Base-by-base conservation (phyloP, 2,329 filamentous ascomycete species). In the Beauveria rudraprayagi region DNA sequence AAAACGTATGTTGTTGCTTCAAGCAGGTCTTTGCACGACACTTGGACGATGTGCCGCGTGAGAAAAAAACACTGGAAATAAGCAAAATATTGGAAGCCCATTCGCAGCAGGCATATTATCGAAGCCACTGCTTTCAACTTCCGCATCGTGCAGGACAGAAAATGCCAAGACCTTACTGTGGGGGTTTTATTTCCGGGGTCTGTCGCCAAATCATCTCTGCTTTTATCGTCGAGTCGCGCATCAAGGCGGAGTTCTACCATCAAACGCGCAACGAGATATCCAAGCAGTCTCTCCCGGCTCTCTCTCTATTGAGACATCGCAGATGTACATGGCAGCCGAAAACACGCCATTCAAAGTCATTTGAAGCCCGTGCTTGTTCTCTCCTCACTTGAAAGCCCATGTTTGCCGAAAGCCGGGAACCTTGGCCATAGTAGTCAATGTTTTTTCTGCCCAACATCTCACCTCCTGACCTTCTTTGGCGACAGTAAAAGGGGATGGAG, bases 131-230 rank as follows among this genome's bases (percentile, higher is more conserved):
- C 24, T 10, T 51, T 16, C 50, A 7, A 28, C 2, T 19, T 28
- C 7, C 11, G 11, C 19, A 28, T 28, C 3, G 26, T 30, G 1
- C 16, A 34, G 9, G n/a, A 37, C 9, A 14, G 3, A 58, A 58
- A 43, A 28, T 30, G 56, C 56, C 56, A 58, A 58, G 56, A 58
- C 22, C 16, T n/a, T 11, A 10, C 11, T 28, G 34, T 44, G 56
- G 56, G n/a, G 46, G 34, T 17, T 26, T 58, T 58, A 58, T 58
- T 58, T 41, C 56, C 56, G 46, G 37, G 46, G 30, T 5, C 16
- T n/a, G 44, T 30, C 24, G 28, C 28, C 30, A 54, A 22, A 16
- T 48, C 10, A 14, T 26, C 11, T 16, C 37, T 11, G 2, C 8
- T 28, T 11, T 24, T 10, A 11, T 40, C n/a, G 16, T 37, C 3